phyloP scores from a whole-genome alignment of 306 rosid species.

The Quercus alba region DNA sequence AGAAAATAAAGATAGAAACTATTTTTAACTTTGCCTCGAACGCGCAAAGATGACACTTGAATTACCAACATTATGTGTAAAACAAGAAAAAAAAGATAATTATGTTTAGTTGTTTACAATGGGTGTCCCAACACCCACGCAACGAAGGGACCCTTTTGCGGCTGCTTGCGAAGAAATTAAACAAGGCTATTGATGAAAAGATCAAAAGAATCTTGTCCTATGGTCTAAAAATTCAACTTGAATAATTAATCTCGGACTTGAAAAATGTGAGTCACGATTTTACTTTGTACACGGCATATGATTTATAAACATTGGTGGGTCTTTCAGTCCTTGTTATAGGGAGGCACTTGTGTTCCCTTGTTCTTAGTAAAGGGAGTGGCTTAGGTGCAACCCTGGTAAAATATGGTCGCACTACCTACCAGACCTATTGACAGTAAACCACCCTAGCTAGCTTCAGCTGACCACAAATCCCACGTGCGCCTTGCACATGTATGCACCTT shows the following conservation, averaged over 20 bases:
- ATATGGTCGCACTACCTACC: not conserved
- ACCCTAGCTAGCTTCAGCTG: not conserved
- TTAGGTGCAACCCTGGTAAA: not conserved
- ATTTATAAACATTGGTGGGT: not conserved
- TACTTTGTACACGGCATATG: too few species aligned
- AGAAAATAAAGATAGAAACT: too few species aligned
- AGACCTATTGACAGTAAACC: not conserved
- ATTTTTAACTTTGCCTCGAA: not conserved
- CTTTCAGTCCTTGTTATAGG: not conserved
- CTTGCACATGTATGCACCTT: not conserved
- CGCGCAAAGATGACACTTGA: not conserved
- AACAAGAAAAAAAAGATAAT: conserved; percentile 19
- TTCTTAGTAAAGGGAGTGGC: not conserved
- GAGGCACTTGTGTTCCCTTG: not conserved
- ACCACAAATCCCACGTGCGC: not conserved
- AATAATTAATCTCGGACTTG: not conserved
- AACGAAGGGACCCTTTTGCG: conserved; percentile 25
- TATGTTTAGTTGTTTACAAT: not conserved
- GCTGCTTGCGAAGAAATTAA: conserved; percentile 20
- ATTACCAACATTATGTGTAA: not conserved
- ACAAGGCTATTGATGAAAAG: conserved; percentile 23
- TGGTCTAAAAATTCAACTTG: not conserved
- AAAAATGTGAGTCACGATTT: not conserved
- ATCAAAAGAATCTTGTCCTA: conserved; percentile 23
- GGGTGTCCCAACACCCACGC: conserved; percentile 24